Base-by-base conservation (phyloP, 495 filamentous ascomycete genomes). In the Annulohypoxylon nitens region DNA sequence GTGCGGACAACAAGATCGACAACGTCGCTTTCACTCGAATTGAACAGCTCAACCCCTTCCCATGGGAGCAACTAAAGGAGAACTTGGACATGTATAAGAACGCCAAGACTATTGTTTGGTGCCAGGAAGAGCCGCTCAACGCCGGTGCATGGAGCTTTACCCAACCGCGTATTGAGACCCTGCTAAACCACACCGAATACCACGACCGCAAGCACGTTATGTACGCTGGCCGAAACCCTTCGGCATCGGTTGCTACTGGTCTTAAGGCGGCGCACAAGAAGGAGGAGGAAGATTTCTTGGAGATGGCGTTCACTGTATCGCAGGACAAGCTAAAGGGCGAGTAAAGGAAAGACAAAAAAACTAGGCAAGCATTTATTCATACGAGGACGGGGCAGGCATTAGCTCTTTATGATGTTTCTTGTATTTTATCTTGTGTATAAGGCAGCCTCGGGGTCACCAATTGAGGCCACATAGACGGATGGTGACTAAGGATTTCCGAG, bases 41-140 rank as follows among this genome's bases (percentile, higher is more conserved):
- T 75, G 96, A 99, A 85, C 96, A 99, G 85, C 89, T 99, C 33
- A 92, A 98, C 83, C 96, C 96, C 76, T 99, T 99, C 94, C 96
- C 96, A 4, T 99, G 96, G 95, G 91, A 93, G 73, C 93, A 95
- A 84, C 89, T 99, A 50, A 90, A 91, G 82, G 95, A 98, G 80
- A 98, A 98, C 86, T 86, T 99, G 34, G 94, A 99, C 85, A 88
- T 82, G 83, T 99, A 99, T 84, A 92, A 94, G 80, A 98, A 98
- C 80, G 93, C 96, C 78, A 91, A 97, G 86, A 93, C 94, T 70
- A 95, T 99, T 68, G 93, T 98, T 66, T 99, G 94, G 93, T 88
- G 86, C 67, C 96, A 99, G 85, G 96, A 99, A 83, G 96, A 99
- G 84, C 96, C 96, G 37, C 88, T 99, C 61, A 99, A 99, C 78